Evolutionary conservation across 164 flowering plant species (phyloP), one percentile per base, ranked within the genome.

Genomic region (Protea cynaroides): DNA sequence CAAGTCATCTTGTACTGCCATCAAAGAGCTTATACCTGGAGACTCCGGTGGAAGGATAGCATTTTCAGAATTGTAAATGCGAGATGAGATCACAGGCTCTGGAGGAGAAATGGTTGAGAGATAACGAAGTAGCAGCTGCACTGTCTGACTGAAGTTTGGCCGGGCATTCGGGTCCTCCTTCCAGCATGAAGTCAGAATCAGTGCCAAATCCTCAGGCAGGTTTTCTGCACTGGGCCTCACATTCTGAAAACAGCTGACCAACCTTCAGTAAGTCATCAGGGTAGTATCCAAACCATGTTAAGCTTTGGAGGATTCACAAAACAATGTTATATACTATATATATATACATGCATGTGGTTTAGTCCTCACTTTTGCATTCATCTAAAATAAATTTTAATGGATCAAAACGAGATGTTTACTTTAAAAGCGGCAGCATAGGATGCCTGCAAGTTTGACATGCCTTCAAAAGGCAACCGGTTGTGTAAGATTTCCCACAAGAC

Each of bases 381-480:
- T 59, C 49, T 61, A 10, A 15, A 52, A 19, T 29, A 57, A 57
- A 57, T 1, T 40, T 21, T 18, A 24, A 59, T 6, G 19, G 62
- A 40, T 10, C 21, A 51, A 22, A 69, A 38, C 15, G 37, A 61
- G 40, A 23, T 29, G 34, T 7, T 62, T 81, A 90, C 98, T 79
- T 91, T 94, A 59, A 94, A 94, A 67, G 97, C 98, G 19, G 98
- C 98, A 8, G 97, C 98, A 81, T 91, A 94, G 23, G 98, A 96
- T 11, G 97, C 98, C 69, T 91, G 98, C 46, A 94, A 73, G 79
- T 94, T 94, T 36, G 98, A 91, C 98, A 91, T 94, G 80, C 97
- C 97, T 80, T 90, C 98, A 68, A 93, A 93, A 4, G 98, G 97
- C 65, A 83, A 66, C 68, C 84, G 87, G 49, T 94, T 94, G 47